phyloP scores from a whole-genome alignment of 2,329 filamentous ascomycete species.

The Podosphaera xanthii region DNA sequence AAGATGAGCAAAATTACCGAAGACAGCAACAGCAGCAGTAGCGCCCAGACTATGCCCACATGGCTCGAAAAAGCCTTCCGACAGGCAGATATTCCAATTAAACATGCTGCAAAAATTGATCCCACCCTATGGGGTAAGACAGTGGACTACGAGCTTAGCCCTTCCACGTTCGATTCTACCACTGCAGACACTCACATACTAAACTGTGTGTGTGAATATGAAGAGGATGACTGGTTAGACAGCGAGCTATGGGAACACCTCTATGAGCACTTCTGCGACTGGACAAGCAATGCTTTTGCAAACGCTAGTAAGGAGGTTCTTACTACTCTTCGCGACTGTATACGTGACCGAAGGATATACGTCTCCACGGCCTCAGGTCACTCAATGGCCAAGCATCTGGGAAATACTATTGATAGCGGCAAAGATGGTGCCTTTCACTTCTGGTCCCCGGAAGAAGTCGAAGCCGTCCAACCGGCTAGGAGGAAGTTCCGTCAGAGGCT shows the following conservation, averaged over 20 bases:
- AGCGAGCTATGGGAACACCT: not conserved
- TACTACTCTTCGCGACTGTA: no score
- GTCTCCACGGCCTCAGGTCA: not conserved
- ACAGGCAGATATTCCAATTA: no score
- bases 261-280: not conserved
- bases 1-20: no score
- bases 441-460: not conserved
- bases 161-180: no score
- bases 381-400: not conserved
- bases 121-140: no score
- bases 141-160: no score
- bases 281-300: not conserved
- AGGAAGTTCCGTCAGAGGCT: not conserved
- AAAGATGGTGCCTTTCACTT: not conserved
- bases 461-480: not conserved
- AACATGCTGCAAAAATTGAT: no score
- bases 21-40: no score
- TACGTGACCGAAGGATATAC: not conserved
- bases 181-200: not conserved
- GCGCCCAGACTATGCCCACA: no score
- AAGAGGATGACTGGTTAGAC: not conserved
- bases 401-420: not conserved
- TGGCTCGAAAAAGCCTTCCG: no score
- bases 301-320: no score
- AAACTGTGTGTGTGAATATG: not conserved